These are phyloP conservation scores for Cryptococcus floricola DNA, from an alignment of 1,284 basidiomycete genomes.

Conservation along the genomic window DNA sequence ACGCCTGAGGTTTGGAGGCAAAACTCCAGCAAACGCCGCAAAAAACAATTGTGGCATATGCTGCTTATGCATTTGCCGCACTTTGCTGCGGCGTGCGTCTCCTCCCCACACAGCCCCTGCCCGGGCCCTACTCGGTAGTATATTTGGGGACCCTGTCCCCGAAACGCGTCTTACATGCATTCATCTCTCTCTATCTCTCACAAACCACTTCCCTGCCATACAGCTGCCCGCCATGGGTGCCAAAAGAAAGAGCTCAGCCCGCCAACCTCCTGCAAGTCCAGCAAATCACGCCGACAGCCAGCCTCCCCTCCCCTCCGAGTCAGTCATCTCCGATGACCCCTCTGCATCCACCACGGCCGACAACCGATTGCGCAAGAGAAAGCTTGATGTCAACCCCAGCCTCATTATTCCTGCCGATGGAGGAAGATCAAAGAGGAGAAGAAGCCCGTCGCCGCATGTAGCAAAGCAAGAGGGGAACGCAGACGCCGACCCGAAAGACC, in stretches of 20 bases:
- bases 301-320: background rate
- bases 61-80: no score
- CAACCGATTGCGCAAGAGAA: conserved; percentile 9
- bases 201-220: background rate
- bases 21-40: no score
- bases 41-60: no score
- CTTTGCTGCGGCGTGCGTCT: no score
- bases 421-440: conserved; percentile 25
- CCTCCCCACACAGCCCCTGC: no score
- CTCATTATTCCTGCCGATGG: conserved; percentile 26
- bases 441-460: conserved; percentile 20
- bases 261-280: background rate
- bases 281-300: background rate
- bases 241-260: background rate
- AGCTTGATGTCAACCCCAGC: conserved; percentile 27
- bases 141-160: no score
- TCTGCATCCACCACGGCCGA: background rate
- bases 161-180: background rate
- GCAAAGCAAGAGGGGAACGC: conserved; percentile 10
- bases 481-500: conserved; percentile 32
- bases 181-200: background rate
- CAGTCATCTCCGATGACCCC: background rate
- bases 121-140: no score
- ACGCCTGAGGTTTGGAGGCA: no score
- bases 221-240: background rate